These are phyloP conservation scores for Starmera dryadoides DNA, from an alignment of 805 yeast genomes.

Conservation along the genomic window DNA sequence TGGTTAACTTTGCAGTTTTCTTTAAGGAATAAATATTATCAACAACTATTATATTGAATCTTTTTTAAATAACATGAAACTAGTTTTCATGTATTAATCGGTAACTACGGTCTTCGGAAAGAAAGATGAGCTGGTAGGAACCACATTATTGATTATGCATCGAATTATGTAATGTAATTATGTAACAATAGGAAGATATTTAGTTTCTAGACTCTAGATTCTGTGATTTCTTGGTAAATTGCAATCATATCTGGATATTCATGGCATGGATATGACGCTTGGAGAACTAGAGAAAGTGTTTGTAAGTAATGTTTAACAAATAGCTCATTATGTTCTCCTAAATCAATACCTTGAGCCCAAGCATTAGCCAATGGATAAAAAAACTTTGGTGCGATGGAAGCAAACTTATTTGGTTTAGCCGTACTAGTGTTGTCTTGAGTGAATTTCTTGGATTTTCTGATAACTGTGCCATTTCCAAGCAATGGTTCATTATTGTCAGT, in stretches of 20 bases:
- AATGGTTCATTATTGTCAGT: not conserved
- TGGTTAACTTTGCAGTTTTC: too few species aligned
- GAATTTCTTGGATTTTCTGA: conserved; percentile 29
- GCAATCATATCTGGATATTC: conserved; percentile 29
- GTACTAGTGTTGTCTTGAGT: conserved; percentile 7
- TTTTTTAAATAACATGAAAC: too few species aligned
- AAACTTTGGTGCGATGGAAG: conserved; percentile 32
- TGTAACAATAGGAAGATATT: too few species aligned
- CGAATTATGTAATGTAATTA: too few species aligned
- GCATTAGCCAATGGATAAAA: conserved; percentile 48
- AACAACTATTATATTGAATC: too few species aligned
- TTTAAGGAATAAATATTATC: too few species aligned
- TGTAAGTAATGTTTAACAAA: conserved; percentile 44
- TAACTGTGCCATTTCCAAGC: conserved; percentile 11
- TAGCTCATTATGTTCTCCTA: conserved; percentile 45
- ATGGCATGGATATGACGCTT: conserved; percentile 39
- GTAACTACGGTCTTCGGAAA: too few species aligned
- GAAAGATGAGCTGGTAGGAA: too few species aligned
- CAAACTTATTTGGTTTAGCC: conserved; percentile 23
- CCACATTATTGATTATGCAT: too few species aligned
- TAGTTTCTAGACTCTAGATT: too few species aligned
- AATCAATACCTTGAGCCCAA: conserved; percentile 47
- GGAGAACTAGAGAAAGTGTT: conserved; percentile 38
- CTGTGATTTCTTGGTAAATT: conserved; percentile 18
- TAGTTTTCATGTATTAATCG: too few species aligned